These are phyloP conservation scores for Trichosphaerium sp. DNA, from an alignment of 78 protist species.

Conservation along the genomic window DNA sequence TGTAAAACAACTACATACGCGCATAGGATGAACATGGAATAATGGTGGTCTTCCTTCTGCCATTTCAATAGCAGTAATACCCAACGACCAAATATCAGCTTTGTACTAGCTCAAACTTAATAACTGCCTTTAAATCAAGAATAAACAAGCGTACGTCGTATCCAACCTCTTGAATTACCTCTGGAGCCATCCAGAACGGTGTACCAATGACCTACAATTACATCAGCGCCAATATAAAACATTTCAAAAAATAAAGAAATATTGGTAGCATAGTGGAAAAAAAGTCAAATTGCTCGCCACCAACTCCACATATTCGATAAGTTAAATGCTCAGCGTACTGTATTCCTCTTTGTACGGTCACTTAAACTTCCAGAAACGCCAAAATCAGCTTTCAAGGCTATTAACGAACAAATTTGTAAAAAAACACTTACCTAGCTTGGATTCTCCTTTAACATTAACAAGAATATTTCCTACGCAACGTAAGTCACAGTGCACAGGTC, in stretches of 20 bases:
- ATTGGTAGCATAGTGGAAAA: constrained; percentile 13
- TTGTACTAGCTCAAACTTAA: neutral
- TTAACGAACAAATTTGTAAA: neutral
- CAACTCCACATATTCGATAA: too few species aligned
- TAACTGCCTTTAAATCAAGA: neutral
- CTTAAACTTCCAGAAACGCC: constrained; percentile 45
- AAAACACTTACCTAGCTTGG: constrained; percentile 11
- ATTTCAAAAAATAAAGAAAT: neutral
- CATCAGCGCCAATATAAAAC: neutral
- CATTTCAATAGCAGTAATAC: constrained; percentile 77
- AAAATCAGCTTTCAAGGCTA: constrained; percentile 26
- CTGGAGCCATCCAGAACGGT: constrained; percentile 95
- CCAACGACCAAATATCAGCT: constrained; percentile 85
- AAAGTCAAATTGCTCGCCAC: too few species aligned
- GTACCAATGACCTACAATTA: constrained; percentile 53
- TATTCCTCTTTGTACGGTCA: constrained; percentile 16
- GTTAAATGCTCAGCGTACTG: too few species aligned
- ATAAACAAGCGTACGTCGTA: constrained; percentile 9
- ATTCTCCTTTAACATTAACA: constrained; percentile 38
- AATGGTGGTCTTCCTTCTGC: constrained; percentile 66
- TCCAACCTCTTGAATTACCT: constrained; percentile 65
- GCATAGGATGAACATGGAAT: constrained; percentile 47
- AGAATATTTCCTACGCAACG: constrained; percentile 53
- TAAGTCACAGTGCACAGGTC: too few species aligned
- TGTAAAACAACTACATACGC: too few species aligned